A percentile compares a stretch with the other conserved stretches of the same genome.
Evolutionary conservation across 1,284 basidiomycete species (phyloP).

Genomic region (Ustilago lituana): DNA sequence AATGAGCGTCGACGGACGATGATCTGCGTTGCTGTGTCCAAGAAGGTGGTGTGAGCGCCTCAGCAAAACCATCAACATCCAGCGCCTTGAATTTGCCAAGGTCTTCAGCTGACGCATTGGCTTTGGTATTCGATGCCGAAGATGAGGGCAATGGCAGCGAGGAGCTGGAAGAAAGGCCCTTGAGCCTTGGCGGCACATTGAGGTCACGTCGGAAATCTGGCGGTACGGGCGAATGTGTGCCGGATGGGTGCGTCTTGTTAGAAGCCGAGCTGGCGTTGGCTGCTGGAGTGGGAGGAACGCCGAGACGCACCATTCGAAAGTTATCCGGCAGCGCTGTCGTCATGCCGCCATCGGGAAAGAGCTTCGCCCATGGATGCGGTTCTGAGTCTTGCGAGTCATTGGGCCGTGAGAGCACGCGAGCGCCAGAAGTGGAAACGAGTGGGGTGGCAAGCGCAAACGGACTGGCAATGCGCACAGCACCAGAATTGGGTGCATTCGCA

Average conservation of each 20-base stretch:
- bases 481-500: constrained; percentile 12
- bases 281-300: constrained; percentile 39
- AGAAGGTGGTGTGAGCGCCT: constrained; percentile 24
- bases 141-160: constrained; percentile 30
- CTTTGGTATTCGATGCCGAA: constrained; percentile 14
- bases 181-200: constrained; percentile 26
- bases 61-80: constrained; percentile 37
- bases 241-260: constrained; percentile 6
- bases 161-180: constrained; percentile 16
- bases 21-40: constrained; percentile 15
- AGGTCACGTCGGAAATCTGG: constrained; percentile 18
- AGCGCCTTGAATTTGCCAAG: constrained; percentile 39
- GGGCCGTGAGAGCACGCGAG: constrained; percentile 9
- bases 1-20: background rate
- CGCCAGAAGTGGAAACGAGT: constrained; percentile 24
- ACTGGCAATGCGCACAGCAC: constrained; percentile 34
- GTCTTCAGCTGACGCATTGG: constrained; percentile 12
- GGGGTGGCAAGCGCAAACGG: constrained; percentile 41
- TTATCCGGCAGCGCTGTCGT: constrained; percentile 40
- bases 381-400: constrained; percentile 19
- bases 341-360: constrained; percentile 47
- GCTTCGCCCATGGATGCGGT: constrained; percentile 43
- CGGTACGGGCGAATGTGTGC: constrained; percentile 1
- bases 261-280: constrained; percentile 15
- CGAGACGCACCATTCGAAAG: constrained; percentile 23